Evolutionary conservation across 495 filamentous ascomycete species (phyloP).

Genomic region (Aspergillus nanangensis): DNA sequence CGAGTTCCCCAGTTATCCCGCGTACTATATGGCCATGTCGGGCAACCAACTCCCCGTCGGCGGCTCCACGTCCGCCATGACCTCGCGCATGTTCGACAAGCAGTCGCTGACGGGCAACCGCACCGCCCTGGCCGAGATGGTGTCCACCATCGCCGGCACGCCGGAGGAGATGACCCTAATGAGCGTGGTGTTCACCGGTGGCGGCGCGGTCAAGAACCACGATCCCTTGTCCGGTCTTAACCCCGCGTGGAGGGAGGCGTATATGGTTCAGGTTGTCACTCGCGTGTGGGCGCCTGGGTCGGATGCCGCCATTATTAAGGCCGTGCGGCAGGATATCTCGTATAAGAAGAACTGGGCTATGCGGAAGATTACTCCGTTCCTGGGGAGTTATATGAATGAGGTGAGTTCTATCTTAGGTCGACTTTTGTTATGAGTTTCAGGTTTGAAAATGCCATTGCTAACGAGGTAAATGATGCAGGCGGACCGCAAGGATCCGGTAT

Average conservation of each 20-base stretch:
- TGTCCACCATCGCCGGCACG: conserved; percentile 23
- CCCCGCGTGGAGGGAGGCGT: conserved; percentile 40
- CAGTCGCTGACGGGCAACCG: conserved; percentile 19
- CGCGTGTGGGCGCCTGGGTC: conserved; percentile 25
- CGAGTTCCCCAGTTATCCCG: conserved; percentile 27
- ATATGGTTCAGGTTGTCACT: conserved; percentile 34
- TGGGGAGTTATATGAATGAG: conserved; percentile 39
- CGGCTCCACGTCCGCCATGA: conserved; percentile 17
- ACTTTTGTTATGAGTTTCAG: too few relatives aligned
- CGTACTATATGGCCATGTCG: conserved; percentile 30
- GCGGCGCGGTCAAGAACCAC: conserved; percentile 29
- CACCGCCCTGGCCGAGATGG: conserved; percentile 16
- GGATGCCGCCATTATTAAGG: conserved; percentile 31
- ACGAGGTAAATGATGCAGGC: conserved; percentile 1
- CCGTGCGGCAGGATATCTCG: conserved; percentile 42
- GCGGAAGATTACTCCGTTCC: conserved; percentile 25
- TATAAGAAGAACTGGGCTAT: conserved; percentile 44
- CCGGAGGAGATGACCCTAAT: conserved; percentile 21
- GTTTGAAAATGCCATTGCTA: too few relatives aligned
- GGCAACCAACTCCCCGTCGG: conserved; percentile 20
- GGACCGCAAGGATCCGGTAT: conserved; percentile 13
- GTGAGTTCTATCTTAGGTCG: conserved; percentile 8
- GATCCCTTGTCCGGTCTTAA: conserved; percentile 29
- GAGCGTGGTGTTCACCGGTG: conserved; percentile 32
- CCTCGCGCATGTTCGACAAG: conserved; percentile 36